Conservation (phyloP, 2,329 filamentous ascomycete genomes). For the Venturia oleaginea region DNA sequence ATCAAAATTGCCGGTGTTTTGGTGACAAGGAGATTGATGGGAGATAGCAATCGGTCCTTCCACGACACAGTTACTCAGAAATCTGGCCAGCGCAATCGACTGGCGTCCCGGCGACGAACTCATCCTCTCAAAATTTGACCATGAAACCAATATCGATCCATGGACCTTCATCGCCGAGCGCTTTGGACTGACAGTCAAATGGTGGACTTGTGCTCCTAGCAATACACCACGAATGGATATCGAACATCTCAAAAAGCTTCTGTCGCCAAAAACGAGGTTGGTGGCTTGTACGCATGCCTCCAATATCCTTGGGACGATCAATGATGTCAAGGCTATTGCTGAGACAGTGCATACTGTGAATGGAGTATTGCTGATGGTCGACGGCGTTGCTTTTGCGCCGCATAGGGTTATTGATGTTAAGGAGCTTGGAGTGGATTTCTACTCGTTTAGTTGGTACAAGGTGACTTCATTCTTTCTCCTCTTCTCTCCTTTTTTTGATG, state of each 20-base stretch:
- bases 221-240: conserved; percentile 51
- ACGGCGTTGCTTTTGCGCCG: conserved; percentile 68
- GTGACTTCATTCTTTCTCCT: not conserved
- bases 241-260: conserved; percentile 47
- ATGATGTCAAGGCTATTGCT: conserved; percentile 50
- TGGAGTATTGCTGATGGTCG: conserved; percentile 56
- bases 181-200: conserved; percentile 54
- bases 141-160: conserved; percentile 67
- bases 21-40: not conserved
- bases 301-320: conserved; percentile 65
- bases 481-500: not conserved
- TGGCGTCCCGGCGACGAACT: conserved; percentile 49
- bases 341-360: conserved; percentile 40
- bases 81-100: conserved; percentile 39
- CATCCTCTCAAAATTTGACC: conserved; percentile 62
- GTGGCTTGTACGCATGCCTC: conserved; percentile 66
- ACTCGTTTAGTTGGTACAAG: conserved; percentile 76
- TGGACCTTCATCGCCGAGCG: conserved; percentile 61
- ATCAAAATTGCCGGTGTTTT: not conserved
- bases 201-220: conserved; percentile 46
- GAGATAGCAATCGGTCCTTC: conserved; percentile 57
- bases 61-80: conserved; percentile 68
- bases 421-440: conserved; percentile 62
- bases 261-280: conserved; percentile 57
- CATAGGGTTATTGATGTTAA: conserved; percentile 62